A percentile compares a stretch with the other conserved stretches of the same genome.
phyloP scores from a whole-genome alignment of 306 rosid species.

The Dryas drummondii region DNA sequence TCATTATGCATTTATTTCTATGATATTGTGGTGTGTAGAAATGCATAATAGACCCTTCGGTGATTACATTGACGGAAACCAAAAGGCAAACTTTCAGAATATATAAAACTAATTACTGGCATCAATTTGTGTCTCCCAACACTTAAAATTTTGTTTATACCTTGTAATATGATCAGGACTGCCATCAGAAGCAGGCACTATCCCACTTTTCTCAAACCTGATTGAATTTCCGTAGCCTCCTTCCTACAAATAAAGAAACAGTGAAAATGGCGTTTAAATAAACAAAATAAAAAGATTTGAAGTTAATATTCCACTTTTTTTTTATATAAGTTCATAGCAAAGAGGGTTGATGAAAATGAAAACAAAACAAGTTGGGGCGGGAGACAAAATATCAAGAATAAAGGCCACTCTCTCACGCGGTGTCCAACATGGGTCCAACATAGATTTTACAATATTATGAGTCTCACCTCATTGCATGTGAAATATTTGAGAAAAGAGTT shows the following conservation, averaged over 20 bases:
- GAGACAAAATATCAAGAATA: too few species aligned
- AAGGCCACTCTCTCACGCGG: too few species aligned
- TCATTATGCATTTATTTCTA: background rate
- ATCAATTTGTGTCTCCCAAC: background rate
- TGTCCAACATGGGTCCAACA: too few species aligned
- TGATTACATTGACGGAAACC: background rate
- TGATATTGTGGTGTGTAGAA: background rate
- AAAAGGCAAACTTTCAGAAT: background rate
- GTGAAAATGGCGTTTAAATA: background rate
- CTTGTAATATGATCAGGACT: conserved; percentile 53
- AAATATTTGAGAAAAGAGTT: too few species aligned
- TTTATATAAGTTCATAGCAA: background rate
- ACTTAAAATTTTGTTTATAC: conserved; percentile 29
- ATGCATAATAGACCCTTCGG: background rate
- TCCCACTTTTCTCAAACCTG: conserved; percentile 25
- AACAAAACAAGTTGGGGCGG: background rate
- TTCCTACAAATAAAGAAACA: conserved; percentile 34
- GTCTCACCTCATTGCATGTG: background rate
- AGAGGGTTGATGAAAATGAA: background rate
- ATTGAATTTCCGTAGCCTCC: conserved; percentile 66
- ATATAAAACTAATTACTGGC: background rate
- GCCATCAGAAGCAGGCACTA: conserved; percentile 34
- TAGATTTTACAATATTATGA: conserved; percentile 63
- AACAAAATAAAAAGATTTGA: background rate
- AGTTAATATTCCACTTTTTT: background rate